Percentiles rank a stretch among this genome's conserved stretches.
phyloP scores from a whole-genome alignment of 2,329 filamentous ascomycete species.

The Grosmannia serpens region DNA sequence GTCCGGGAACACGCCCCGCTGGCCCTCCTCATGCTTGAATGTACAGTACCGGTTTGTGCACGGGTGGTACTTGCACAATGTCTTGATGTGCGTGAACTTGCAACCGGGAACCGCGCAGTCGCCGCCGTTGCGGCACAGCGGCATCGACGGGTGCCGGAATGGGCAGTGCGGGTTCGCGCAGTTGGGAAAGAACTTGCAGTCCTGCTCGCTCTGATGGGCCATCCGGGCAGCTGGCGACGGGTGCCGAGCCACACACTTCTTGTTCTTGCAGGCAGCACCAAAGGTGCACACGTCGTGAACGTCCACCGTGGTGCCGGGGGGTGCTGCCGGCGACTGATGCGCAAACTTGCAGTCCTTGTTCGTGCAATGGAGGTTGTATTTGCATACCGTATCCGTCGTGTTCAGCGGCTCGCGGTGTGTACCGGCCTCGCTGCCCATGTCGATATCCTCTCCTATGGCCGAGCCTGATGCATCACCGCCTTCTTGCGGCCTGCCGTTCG shows the following conservation, averaged over 20 bases:
- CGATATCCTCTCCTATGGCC: slow-evolving; percentile 43
- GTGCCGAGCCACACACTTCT: slow-evolving; percentile 84
- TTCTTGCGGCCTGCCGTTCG: slow-evolving; percentile 18
- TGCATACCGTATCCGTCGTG: slow-evolving; percentile 64
- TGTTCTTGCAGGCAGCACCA: slow-evolving; percentile 88
- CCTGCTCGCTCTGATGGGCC: slow-evolving; percentile 69
- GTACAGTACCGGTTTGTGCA: slow-evolving; percentile 81
- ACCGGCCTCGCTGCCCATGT: slow-evolving; percentile 32
- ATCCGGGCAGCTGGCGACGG: slow-evolving; percentile 76
- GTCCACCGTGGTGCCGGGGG: slow-evolving; percentile 66
- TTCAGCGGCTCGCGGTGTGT: slow-evolving; percentile 41
- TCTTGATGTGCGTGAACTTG: slow-evolving; percentile 80
- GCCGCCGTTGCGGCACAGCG: slow-evolving; percentile 80
- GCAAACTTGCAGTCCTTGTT: slow-evolving; percentile 87
- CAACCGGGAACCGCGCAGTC: slow-evolving; percentile 74
- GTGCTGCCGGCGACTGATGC: slow-evolving; percentile 85
- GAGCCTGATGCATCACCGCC: neutral
- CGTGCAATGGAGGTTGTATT: slow-evolving; percentile 79
- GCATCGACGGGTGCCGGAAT: slow-evolving; percentile 81
- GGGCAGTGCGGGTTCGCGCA: slow-evolving; percentile 80
- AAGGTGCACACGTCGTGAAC: slow-evolving; percentile 71
- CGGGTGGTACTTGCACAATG: slow-evolving; percentile 80
- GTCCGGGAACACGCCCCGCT: slow-evolving; percentile 72
- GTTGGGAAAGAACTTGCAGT: slow-evolving; percentile 86
- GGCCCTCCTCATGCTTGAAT: slow-evolving; percentile 85